phyloP scores from a whole-genome alignment of 2,329 filamentous ascomycete genomes.

The Pestalotiopsis sp. region DNA sequence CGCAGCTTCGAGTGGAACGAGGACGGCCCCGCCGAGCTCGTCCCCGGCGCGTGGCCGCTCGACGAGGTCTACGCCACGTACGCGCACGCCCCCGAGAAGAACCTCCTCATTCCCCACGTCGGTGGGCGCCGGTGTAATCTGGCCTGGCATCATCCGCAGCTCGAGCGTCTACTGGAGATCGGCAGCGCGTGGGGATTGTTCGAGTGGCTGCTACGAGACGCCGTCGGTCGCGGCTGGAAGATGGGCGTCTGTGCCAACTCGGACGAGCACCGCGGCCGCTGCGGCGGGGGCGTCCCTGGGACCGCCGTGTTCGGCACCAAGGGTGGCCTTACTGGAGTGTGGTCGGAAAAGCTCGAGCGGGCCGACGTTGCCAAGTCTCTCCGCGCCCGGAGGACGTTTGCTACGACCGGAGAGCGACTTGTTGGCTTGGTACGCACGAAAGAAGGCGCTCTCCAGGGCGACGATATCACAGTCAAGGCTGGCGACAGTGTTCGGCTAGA shows the following conservation, averaged over 20 bases:
- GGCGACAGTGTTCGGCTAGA: constrained; percentile 16
- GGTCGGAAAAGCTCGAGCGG: constrained; percentile 21
- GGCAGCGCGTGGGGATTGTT: constrained; percentile 37
- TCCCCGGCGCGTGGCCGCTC: constrained; percentile 35
- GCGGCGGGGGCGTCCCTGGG: constrained; percentile 36
- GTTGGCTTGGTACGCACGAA: constrained; percentile 24
- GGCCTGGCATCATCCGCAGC: constrained; percentile 30
- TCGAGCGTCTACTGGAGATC: constrained; percentile 37
- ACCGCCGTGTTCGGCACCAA: constrained; percentile 34
- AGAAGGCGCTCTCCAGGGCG: constrained; percentile 25
- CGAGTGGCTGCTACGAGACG: constrained; percentile 35
- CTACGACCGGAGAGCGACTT: constrained; percentile 31
- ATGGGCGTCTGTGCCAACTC: constrained; percentile 36
- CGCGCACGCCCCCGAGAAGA: constrained; percentile 28
- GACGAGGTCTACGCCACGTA: constrained; percentile 39
- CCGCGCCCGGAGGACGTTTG: constrained; percentile 29
- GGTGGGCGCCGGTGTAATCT: constrained; percentile 33
- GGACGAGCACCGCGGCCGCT: constrained; percentile 36
- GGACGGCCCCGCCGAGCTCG: constrained; percentile 30
- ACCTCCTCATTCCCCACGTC: constrained; percentile 37
- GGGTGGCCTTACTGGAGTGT: constrained; percentile 29
- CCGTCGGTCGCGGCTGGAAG: constrained; percentile 32
- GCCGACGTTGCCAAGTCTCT: constrained; percentile 23
- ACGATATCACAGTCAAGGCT: constrained; percentile 21
- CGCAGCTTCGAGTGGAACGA: constrained; percentile 39